Conservation (phyloP, 805 yeast genomes). For the Pichia nanzhaoensis region DNA sequence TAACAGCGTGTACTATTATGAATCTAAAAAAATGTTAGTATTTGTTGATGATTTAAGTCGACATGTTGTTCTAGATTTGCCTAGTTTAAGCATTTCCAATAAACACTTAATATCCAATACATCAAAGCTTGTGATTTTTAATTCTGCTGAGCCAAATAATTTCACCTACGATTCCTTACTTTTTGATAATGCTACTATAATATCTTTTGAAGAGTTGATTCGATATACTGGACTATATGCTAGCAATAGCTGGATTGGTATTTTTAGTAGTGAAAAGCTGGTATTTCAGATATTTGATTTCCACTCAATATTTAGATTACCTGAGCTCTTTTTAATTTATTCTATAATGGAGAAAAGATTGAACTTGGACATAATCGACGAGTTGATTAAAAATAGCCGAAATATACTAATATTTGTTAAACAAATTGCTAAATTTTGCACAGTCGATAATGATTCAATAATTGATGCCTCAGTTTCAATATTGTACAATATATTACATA, state of each 20-base stretch:
- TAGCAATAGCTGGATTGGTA: conserved; percentile 1
- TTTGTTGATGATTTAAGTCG: conserved; percentile 1
- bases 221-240: background rate
- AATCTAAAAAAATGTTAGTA: conserved; percentile 10
- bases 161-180: background rate
- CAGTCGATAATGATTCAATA: background rate
- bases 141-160: background rate
- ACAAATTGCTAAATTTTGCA: background rate
- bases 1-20: conserved; percentile 8
- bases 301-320: background rate
- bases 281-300: background rate
- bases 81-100: background rate
- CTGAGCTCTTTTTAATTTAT: conserved; percentile 2
- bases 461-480: background rate
- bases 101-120: background rate
- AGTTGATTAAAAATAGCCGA: background rate
- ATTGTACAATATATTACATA: background rate
- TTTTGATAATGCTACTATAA: background rate
- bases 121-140: background rate
- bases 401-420: background rate
- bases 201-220: background rate
- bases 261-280: background rate
- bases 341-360: background rate
- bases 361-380: background rate
- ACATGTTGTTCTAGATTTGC: conserved; percentile 3